phyloP scores from a whole-genome alignment of 2,329 filamentous ascomycete species.

The Hypoxylon sp. region DNA sequence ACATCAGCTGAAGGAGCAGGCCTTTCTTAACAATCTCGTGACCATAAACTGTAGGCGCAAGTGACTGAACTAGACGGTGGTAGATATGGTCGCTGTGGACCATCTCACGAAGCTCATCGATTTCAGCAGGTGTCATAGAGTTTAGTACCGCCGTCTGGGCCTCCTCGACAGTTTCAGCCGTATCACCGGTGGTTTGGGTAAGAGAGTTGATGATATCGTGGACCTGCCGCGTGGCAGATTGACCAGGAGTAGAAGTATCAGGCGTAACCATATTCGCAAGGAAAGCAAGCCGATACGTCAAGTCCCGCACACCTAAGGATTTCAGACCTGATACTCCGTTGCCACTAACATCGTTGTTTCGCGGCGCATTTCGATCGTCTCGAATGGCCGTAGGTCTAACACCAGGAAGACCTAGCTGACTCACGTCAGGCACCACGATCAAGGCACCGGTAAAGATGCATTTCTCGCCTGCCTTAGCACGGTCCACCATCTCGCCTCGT shows the following conservation, averaged over 20 bases:
- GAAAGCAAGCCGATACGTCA: slow-evolving; percentile 97
- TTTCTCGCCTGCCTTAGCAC: slow-evolving; percentile 96
- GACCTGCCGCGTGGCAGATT: slow-evolving; percentile 78
- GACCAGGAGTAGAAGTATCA: slow-evolving; percentile 83
- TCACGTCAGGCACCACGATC: slow-evolving; percentile 97
- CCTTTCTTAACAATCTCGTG: slow-evolving; percentile 99
- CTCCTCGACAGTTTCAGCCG: slow-evolving; percentile 79
- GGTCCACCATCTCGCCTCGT: slow-evolving; percentile 95
- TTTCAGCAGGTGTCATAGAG: slow-evolving; percentile 86
- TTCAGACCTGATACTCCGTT: slow-evolving; percentile 90
- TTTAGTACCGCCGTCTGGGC: slow-evolving; percentile 89
- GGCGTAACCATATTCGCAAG: slow-evolving; percentile 95
- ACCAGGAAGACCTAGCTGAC: slow-evolving; percentile 91
- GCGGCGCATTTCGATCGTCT: slow-evolving; percentile 78
- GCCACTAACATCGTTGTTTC: slow-evolving; percentile 84
- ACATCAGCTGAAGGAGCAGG: slow-evolving; percentile 90
- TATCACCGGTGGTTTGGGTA: slow-evolving; percentile 78
- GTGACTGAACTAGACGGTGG: slow-evolving; percentile 88
- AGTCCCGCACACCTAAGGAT: slow-evolving; percentile 89
- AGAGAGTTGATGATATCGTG: slow-evolving; percentile 87
- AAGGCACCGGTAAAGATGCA: slow-evolving; percentile 97
- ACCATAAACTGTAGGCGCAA: slow-evolving; percentile 96
- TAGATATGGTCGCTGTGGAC: slow-evolving; percentile 98
- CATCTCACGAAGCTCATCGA: slow-evolving; percentile 91
- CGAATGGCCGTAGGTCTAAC: slow-evolving; percentile 84